Evolutionary conservation across 169 alveolate genomes (phyloP).

Genomic region (Plasmodium coatneyi): DNA sequence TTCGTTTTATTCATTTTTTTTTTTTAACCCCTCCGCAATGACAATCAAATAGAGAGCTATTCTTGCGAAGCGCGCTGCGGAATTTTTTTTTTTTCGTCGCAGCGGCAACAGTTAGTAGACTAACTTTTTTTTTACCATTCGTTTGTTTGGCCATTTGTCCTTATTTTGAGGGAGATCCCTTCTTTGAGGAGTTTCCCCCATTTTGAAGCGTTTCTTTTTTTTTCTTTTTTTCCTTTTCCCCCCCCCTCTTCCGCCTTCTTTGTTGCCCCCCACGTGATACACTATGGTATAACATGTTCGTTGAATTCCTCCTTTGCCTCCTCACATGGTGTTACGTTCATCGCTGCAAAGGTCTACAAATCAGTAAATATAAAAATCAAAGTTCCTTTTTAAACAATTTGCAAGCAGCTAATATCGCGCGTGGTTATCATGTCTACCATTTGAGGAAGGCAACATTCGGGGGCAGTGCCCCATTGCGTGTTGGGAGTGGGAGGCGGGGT

Average conservation of each 20-base stretch:
- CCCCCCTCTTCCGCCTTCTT: neutral
- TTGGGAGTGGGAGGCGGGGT: neutral
- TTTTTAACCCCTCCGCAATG: neutral
- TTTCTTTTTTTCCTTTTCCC: neutral
- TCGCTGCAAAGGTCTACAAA: conserved; percentile 22
- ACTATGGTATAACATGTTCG: conserved; percentile 34
- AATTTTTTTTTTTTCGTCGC: neutral
- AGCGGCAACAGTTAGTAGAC: neutral
- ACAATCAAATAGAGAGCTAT: neutral
- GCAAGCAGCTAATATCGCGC: neutral
- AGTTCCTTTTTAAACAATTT: conserved; percentile 25
- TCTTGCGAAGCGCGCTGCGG: neutral
- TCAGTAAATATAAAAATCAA: conserved; percentile 11
- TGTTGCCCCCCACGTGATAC: neutral
- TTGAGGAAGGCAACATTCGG: neutral
- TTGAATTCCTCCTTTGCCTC: conserved; percentile 15
- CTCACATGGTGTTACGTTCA: conserved; percentile 9
- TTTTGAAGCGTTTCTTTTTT: neutral
- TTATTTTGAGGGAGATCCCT: neutral
- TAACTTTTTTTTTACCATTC: neutral
- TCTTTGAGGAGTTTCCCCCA: neutral
- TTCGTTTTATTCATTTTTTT: neutral
- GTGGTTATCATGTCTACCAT: neutral
- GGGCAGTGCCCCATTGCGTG: neutral
- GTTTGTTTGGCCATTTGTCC: neutral